Evolutionary conservation across 2,329 filamentous ascomycete genomes (phyloP).

Genomic region (Colletotrichum sp.): DNA sequence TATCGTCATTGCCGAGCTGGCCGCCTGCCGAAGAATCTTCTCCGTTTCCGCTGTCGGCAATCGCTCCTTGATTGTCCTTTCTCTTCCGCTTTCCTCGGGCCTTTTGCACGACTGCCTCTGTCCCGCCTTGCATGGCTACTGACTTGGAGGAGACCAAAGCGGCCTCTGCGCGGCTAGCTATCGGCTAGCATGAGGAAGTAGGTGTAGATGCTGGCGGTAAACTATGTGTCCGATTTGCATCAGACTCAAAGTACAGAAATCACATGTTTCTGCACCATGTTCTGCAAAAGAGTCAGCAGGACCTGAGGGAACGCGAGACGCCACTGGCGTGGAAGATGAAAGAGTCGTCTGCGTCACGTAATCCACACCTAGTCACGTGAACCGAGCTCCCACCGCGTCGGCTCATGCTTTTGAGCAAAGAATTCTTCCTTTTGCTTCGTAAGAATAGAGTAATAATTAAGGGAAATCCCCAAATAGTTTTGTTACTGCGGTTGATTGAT

Average conservation of each 20-base stretch:
- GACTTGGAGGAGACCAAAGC: not conserved
- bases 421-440: not conserved
- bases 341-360: slow-evolving; percentile 30
- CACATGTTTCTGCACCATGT: not conserved
- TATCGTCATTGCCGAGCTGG: not conserved
- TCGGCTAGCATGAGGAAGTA: not conserved
- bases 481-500: not conserved
- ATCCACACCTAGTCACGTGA: slow-evolving; percentile 44
- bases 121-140: not conserved
- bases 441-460: not conserved
- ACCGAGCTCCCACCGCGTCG: not conserved
- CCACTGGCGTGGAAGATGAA: not conserved
- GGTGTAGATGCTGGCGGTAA: not conserved
- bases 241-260: not conserved
- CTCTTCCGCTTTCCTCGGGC: slow-evolving; percentile 13
- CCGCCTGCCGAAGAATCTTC: not conserved
- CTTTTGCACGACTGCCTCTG: not conserved
- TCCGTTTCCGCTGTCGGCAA: not conserved
- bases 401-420: not conserved
- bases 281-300: not conserved
- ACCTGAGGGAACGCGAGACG: not conserved
- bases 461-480: not conserved
- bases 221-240: not conserved
- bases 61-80: not conserved
- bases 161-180: not conserved